These are phyloP conservation scores for Asparagopsis taxiformis DNA, from an alignment of 31 red algal species.

Conservation along the genomic window DNA sequence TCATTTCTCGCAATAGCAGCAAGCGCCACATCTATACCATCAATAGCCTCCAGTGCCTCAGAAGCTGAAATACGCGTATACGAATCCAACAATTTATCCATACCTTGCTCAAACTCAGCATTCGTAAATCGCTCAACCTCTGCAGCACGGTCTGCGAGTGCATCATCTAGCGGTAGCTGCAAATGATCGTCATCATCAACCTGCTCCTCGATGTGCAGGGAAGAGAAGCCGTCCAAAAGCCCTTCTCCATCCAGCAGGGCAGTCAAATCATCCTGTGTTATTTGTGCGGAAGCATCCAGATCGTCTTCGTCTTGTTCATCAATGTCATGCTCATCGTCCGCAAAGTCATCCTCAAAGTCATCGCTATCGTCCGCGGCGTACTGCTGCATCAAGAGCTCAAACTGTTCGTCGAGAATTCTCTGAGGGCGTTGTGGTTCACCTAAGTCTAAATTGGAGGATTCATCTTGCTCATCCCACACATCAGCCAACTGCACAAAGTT, in stretches of 20 bases:
- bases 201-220: constrained; percentile 1
- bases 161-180: not conserved
- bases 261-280: too few relatives aligned
- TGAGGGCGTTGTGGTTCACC: too few relatives aligned
- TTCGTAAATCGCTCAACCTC: constrained; percentile 24
- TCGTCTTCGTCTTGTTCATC: not conserved
- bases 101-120: constrained; percentile 36
- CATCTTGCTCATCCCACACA: not conserved
- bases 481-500: constrained; percentile 62
- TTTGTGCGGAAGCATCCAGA: too few relatives aligned
- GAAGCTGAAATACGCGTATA: constrained; percentile 31
- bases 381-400: constrained; percentile 66
- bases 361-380: not conserved
- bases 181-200: not conserved
- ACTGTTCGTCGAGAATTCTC: constrained; percentile 73
- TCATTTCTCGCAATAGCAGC: constrained; percentile 44
- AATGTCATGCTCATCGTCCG: constrained; percentile 6
- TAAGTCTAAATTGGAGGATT: not conserved
- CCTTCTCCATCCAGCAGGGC: too few relatives aligned
- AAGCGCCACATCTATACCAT: constrained; percentile 21
- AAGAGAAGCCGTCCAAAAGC: too few relatives aligned
- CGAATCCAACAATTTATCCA: constrained; percentile 38
- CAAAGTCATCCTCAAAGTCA: constrained; percentile 8
- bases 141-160: not conserved
- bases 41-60: constrained; percentile 40